Conservation (phyloP, 352 stramenopile species). For the Thraustotheca clavata region DNA sequence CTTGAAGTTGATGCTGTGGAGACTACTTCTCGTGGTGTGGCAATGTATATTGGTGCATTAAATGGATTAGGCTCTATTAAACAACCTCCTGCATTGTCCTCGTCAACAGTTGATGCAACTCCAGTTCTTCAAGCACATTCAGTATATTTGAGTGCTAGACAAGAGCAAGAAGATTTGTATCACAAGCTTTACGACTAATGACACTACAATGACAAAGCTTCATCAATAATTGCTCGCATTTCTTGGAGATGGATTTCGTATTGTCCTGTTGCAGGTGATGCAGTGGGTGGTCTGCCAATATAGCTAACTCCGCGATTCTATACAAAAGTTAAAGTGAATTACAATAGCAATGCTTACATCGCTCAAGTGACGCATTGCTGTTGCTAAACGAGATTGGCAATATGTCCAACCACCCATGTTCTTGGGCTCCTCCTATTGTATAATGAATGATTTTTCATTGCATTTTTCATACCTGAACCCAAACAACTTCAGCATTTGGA, state of each 20-base stretch:
- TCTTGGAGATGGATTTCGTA: constrained; percentile 90
- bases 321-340: neutral
- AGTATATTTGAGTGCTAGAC: constrained; percentile 48
- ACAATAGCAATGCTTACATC: constrained; percentile 27
- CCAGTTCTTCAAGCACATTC: constrained; percentile 45
- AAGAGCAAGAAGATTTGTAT: constrained; percentile 66
- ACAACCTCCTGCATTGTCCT: constrained; percentile 29
- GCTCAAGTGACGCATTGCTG: constrained; percentile 81
- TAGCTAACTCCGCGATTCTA: constrained; percentile 58
- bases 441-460: neutral
- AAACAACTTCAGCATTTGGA: constrained; percentile 94
- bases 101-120: constrained; percentile 27
- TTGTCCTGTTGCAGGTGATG: constrained; percentile 95
- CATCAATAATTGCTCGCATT: constrained; percentile 89
- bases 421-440: constrained; percentile 90
- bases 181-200: constrained; percentile 43
- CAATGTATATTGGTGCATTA: constrained; percentile 56
- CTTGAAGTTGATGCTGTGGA: constrained; percentile 54
- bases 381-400: constrained; percentile 88
- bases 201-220: constrained; percentile 41
- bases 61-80: constrained; percentile 41
- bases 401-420: constrained; percentile 98
- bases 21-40: constrained; percentile 78
- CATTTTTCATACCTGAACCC: constrained; percentile 65
- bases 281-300: constrained; percentile 90